phyloP scores from a whole-genome alignment of 2,329 filamentous ascomycete species.

The Hypoxylon sp. region DNA sequence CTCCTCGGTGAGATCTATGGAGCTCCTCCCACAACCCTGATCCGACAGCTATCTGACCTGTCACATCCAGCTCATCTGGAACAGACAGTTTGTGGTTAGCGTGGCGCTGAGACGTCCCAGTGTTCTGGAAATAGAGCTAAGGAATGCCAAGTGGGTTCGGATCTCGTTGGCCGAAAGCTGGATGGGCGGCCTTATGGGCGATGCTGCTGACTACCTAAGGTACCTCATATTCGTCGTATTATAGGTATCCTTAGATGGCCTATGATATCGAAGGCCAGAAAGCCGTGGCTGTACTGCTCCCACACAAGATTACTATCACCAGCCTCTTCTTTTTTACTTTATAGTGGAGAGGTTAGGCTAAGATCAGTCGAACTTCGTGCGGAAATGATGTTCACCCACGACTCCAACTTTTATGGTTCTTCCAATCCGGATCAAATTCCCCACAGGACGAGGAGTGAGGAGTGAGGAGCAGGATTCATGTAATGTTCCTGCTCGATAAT shows the following conservation, averaged over 20 bases:
- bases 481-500: constrained; percentile 25
- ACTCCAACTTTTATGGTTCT: constrained; percentile 24
- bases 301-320: constrained; percentile 8
- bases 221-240: constrained; percentile 1
- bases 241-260: constrained; percentile 1
- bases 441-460: constrained; percentile 26
- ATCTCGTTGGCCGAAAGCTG: constrained; percentile 40
- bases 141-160: constrained; percentile 41
- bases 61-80: constrained; percentile 37
- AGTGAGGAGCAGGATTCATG: constrained; percentile 27
- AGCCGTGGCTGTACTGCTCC: not conserved
- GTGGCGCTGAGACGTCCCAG: constrained; percentile 44
- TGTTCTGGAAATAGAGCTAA: constrained; percentile 45
- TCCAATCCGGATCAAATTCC: constrained; percentile 22
- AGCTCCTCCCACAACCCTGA: constrained; percentile 33
- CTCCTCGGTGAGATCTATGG: constrained; percentile 39
- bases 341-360: constrained; percentile 1
- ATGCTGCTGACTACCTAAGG: constrained; percentile 21
- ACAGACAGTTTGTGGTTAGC: constrained; percentile 36
- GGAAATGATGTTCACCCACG: constrained; percentile 34
- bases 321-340: constrained; percentile 9
- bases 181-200: constrained; percentile 14
- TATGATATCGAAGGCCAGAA: constrained; percentile 7
- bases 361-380: constrained; percentile 13
- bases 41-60: constrained; percentile 37